Conservation (phyloP, 768 basidiomycete species). For the Termitomyces sp. region DNA sequence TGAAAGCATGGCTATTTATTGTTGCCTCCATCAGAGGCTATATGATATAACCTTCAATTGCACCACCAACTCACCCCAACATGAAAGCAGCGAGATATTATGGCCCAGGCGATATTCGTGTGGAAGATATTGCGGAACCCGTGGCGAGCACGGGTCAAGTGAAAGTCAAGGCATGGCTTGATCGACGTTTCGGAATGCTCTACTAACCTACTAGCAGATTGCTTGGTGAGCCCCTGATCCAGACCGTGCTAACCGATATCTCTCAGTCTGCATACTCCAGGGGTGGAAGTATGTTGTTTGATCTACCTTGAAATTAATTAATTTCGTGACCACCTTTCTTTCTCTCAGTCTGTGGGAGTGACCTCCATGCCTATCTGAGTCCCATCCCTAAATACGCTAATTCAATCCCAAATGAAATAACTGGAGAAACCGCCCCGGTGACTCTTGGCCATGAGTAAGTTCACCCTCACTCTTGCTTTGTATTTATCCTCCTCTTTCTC, state of each 20-base stretch:
- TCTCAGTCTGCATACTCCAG: slow-evolving; percentile 11
- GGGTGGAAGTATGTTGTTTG: slow-evolving; percentile 26
- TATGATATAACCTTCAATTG: background rate
- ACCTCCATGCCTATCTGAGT: slow-evolving; percentile 40
- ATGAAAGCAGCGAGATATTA: slow-evolving; percentile 48
- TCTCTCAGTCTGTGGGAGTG: slow-evolving; percentile 42
- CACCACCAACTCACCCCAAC: background rate
- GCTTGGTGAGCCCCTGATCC: slow-evolving; percentile 21
- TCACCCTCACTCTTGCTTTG: background rate
- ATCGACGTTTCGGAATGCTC: background rate
- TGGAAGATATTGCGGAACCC: slow-evolving; percentile 41
- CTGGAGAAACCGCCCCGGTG: slow-evolving; percentile 36
- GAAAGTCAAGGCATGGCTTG: slow-evolving; percentile 38
- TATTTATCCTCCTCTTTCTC: background rate
- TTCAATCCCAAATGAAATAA: slow-evolving; percentile 29
- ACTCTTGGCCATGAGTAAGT: slow-evolving; percentile 45
- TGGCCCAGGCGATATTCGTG: slow-evolving; percentile 38
- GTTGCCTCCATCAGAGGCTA: no score
- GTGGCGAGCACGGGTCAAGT: slow-evolving; percentile 31
- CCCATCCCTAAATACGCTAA: slow-evolving; percentile 27
- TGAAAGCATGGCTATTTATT: background rate
- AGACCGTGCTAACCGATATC: background rate
- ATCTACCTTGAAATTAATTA: background rate
- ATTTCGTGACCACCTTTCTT: background rate
- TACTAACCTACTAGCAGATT: slow-evolving; percentile 13